These are phyloP conservation scores for Globisporangium perplexum DNA, from an alignment of 352 stramenopile species.

Conservation along the genomic window DNA sequence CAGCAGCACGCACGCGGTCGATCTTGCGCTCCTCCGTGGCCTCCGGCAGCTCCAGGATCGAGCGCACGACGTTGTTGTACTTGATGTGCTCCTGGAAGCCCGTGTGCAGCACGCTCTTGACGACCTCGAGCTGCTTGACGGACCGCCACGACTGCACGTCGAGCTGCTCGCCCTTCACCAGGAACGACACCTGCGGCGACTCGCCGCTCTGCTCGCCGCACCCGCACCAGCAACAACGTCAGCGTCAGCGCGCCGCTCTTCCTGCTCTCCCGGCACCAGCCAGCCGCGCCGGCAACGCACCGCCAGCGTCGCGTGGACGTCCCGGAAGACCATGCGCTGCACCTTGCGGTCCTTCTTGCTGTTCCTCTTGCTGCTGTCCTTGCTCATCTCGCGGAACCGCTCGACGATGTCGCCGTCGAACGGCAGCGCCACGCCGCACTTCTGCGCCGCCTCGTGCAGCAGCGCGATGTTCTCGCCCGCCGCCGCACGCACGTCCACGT, in stretches of 20 bases:
- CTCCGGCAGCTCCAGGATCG: slow-evolving; percentile 70
- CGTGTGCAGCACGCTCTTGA: slow-evolving; percentile 68
- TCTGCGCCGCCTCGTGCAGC: slow-evolving; percentile 62
- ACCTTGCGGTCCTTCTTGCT: slow-evolving; percentile 88
- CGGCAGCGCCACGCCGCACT: slow-evolving; percentile 37
- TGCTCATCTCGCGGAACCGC: slow-evolving; percentile 75
- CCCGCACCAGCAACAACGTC: background rate
- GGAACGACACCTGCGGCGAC: slow-evolving; percentile 71
- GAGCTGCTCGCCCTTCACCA: slow-evolving; percentile 66
- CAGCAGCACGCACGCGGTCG: slow-evolving; percentile 48
- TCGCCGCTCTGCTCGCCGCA: slow-evolving; percentile 51
- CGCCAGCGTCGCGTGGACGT: slow-evolving; percentile 73
- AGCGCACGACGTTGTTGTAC: slow-evolving; percentile 82
- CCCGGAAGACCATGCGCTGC: slow-evolving; percentile 77
- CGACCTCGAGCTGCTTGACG: slow-evolving; percentile 76
- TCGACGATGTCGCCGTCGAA: slow-evolving; percentile 67
- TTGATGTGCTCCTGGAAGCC: slow-evolving; percentile 85
- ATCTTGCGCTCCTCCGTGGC: slow-evolving; percentile 68
- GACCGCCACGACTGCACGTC: slow-evolving; percentile 75
- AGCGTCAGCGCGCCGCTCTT: background rate
- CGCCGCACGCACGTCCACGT: slow-evolving; percentile 75
- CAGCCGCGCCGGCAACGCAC: slow-evolving; percentile 22
- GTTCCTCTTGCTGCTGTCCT: slow-evolving; percentile 87
- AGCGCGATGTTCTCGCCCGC: slow-evolving; percentile 85
- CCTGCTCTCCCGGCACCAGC: too few relatives aligned